Evolutionary conservation across 176 grass and related monocot species (phyloP).

Genomic region (Carex kokanica): DNA sequence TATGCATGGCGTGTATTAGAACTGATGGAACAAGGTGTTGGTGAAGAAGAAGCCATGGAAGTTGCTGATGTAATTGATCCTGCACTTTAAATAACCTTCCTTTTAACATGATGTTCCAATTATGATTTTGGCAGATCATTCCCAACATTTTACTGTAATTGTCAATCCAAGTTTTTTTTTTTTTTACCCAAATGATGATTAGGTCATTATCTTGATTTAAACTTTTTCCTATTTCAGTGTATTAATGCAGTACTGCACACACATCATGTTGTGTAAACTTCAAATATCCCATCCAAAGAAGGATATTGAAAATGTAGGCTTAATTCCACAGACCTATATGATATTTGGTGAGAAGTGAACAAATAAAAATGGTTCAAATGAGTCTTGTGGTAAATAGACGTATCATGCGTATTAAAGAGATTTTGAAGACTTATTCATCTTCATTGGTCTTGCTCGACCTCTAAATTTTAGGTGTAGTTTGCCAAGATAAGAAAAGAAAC

Average conservation of each 20-base stretch:
- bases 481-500: background rate
- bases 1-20: conserved; percentile 88
- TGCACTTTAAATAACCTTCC: background rate
- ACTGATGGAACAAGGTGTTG: conserved; percentile 59
- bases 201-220: background rate
- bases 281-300: background rate
- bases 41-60: conserved; percentile 71
- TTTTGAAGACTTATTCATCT: background rate
- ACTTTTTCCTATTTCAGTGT: background rate
- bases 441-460: background rate
- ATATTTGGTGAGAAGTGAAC: background rate
- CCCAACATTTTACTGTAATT: background rate
- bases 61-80: conserved; percentile 69
- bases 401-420: background rate
- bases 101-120: background rate
- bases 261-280: background rate
- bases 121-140: background rate
- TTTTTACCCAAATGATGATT: background rate
- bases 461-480: background rate
- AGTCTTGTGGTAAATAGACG: background rate
- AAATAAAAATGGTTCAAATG: background rate
- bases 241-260: background rate
- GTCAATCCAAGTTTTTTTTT: background rate
- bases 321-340: background rate
- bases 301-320: background rate